These are phyloP conservation scores for Bocquillonia castaneifolia DNA, from an alignment of 441 rosid genomes.

Conservation along the genomic window DNA sequence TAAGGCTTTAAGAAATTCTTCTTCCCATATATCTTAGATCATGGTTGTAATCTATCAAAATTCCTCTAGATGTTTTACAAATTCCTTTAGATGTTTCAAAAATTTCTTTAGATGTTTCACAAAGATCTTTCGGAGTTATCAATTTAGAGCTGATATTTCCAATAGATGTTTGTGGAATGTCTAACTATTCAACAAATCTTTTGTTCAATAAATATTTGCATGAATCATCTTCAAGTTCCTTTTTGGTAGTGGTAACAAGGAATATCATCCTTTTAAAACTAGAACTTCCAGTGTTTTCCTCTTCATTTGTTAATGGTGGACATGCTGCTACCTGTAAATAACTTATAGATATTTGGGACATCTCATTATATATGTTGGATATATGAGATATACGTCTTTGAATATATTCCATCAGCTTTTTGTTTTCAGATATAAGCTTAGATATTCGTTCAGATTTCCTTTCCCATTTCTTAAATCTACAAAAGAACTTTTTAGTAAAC, in stretches of 20 bases:
- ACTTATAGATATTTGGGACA: background rate
- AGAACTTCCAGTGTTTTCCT: too few relatives aligned
- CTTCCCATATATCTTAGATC: background rate
- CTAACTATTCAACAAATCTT: background rate
- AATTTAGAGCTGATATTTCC: background rate
- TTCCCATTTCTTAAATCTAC: too few relatives aligned
- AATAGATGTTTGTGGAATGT: background rate
- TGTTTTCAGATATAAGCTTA: background rate
- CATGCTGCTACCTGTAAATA: background rate
- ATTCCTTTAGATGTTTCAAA: background rate
- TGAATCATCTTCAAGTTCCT: background rate
- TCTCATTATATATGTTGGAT: background rate
- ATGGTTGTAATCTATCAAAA: background rate
- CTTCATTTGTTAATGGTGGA: background rate
- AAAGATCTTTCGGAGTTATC: too few relatives aligned
- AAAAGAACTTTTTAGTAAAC: too few relatives aligned
- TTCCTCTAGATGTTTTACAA: too few relatives aligned
- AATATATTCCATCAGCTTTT: background rate
- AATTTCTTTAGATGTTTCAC: background rate
- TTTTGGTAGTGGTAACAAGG: background rate
- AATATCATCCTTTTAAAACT: background rate
- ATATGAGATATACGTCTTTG: background rate
- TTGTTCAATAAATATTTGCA: background rate
- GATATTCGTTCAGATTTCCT: too few relatives aligned
- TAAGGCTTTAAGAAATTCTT: background rate